phyloP scores from a whole-genome alignment of 108 stramenopile genomes.

The Fragilariopsis cylindrus region DNA sequence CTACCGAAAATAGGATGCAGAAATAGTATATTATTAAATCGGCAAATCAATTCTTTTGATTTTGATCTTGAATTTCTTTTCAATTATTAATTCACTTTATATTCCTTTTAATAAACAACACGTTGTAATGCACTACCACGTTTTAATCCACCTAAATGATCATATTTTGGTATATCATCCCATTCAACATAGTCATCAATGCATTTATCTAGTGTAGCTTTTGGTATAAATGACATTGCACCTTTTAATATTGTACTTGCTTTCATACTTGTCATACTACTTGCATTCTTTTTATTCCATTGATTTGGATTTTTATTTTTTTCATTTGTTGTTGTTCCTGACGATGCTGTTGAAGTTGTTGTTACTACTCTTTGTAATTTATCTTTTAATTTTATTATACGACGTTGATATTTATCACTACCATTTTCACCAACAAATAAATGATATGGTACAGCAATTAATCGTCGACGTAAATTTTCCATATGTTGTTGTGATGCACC shows the following conservation, averaged over 20 bases:
- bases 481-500: background rate
- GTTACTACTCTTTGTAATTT: background rate
- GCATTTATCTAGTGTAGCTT: constrained; percentile 17
- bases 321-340: background rate
- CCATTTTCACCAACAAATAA: constrained; percentile 45
- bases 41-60: too few relatives aligned
- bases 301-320: background rate
- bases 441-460: constrained; percentile 37
- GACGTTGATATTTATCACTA: constrained; percentile 42
- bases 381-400: constrained; percentile 26
- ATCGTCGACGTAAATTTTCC: constrained; percentile 14
- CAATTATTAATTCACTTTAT: too few relatives aligned
- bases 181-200: constrained; percentile 24
- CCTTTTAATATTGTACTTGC: background rate
- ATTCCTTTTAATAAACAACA: constrained; percentile 33
- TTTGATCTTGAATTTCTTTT: too few relatives aligned
- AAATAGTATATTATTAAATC: too few relatives aligned
- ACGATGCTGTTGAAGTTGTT: background rate
- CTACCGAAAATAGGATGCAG: too few relatives aligned
- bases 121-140: constrained; percentile 42
- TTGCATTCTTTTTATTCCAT: background rate
- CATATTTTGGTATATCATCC: constrained; percentile 14
- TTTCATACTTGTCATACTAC: background rate
- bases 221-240: constrained; percentile 17
- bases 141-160: constrained; percentile 8